Evolutionary conservation across 2,329 filamentous ascomycete species (phyloP).

Genomic region (Fusarium mundagurra): DNA sequence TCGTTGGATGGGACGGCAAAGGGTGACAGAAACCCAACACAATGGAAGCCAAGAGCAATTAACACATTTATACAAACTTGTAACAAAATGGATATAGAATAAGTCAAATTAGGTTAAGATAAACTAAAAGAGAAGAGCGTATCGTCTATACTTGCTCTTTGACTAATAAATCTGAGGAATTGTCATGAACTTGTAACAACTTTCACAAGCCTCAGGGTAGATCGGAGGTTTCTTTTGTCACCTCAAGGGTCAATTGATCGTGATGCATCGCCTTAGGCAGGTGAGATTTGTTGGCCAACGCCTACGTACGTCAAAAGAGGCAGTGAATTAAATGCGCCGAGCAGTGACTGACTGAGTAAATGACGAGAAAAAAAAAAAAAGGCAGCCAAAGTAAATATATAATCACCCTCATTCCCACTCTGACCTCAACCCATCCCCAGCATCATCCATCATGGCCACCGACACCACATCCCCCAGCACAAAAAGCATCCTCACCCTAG

Average conservation of each 20-base stretch:
- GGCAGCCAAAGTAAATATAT: background rate
- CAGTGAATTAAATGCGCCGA: background rate
- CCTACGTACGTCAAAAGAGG: background rate
- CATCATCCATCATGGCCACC: background rate
- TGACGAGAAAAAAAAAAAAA: background rate
- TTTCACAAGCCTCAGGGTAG: background rate
- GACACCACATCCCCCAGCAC: background rate
- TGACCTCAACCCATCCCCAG: background rate
- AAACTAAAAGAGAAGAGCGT: too few relatives aligned
- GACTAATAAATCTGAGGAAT: accelerated
- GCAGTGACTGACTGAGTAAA: background rate
- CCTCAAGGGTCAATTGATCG: background rate
- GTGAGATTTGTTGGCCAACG: background rate
- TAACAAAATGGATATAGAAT: too few relatives aligned
- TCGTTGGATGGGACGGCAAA: background rate
- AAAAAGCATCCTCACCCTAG: background rate
- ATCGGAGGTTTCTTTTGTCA: background rate
- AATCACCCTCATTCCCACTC: background rate
- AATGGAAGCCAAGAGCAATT: too few relatives aligned
- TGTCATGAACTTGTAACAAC: too few relatives aligned
- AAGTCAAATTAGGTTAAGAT: accelerated
- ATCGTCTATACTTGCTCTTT: accelerated
- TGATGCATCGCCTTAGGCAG: background rate
- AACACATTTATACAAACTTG: accelerated
- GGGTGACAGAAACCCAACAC: background rate